Base-by-base conservation (phyloP, 2,329 filamentous ascomycete species). In the Fusarium mundagurra region DNA sequence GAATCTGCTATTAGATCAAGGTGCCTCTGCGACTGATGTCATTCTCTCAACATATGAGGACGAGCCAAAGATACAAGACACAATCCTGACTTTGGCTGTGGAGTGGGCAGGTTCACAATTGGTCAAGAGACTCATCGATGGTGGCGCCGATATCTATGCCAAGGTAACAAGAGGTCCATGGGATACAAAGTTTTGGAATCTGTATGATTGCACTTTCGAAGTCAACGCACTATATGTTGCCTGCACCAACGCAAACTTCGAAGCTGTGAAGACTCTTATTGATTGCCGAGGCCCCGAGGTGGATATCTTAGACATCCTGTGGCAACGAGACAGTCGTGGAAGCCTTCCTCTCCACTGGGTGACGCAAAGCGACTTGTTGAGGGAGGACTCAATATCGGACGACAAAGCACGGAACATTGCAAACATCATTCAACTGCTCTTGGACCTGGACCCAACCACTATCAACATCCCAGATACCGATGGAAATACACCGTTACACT, bases 41-140 rank as follows among this genome's bases (percentile, higher is more conserved):
- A n/a, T n/a, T n/a, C n/a, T n/a, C n/a, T n/a, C n/a, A n/a, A n/a
- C n/a, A n/a, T n/a, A n/a, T n/a, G n/a, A n/a, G n/a, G n/a, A n/a
- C n/a, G n/a, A n/a, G n/a, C n/a, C n/a, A n/a, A n/a, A n/a, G n/a
- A 7, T 24, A 22, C 10, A 8, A 3, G 2, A 50, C 13, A 60
- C 57, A 8, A 34, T 60, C 31, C 24, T 60, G 1, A 60, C 57
- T 33, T 50, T 39, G 5, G 22, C 54, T 27, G 55, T 8, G 2
- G 6, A 38, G 36, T 61, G 55, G 55, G 38, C 55, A 61, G 31
- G 62, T 10, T 39, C 55, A 38, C 24, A 39, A 4, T 27, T 64
- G 7, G 27, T 61, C 22, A 44, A 64, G n/a, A 61, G 62, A 13
- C 62, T 64, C 20, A 50, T 51, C 16, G 20, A 61, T 16, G 13